phyloP scores from a whole-genome alignment of 257 asterid species.

The Primulina eburnea region DNA sequence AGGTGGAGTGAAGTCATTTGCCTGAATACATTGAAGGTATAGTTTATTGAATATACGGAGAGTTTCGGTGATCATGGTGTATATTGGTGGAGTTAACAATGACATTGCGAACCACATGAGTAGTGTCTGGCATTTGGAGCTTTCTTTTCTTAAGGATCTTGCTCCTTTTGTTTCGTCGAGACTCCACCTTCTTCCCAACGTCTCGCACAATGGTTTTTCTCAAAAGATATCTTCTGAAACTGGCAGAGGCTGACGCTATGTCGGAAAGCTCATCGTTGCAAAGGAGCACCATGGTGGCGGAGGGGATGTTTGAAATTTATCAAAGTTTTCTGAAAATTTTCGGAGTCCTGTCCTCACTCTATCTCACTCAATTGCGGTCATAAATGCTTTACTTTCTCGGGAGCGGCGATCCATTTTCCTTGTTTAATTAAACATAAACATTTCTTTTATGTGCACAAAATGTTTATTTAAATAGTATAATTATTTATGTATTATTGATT shows the following conservation, averaged over 20 bases:
- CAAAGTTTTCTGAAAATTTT: too few relatives aligned
- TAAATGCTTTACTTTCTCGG: too few relatives aligned
- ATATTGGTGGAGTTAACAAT: not conserved
- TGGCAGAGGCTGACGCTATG: not conserved
- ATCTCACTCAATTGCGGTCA: too few relatives aligned
- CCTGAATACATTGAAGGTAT: constrained; percentile 73
- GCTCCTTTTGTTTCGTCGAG: not conserved
- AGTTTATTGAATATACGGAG: constrained; percentile 54
- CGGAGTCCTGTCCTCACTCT: too few relatives aligned
- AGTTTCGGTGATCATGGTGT: constrained; percentile 50
- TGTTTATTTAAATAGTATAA: too few relatives aligned
- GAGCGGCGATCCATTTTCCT: too few relatives aligned
- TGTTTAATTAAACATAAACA: too few relatives aligned
- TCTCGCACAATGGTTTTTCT: not conserved
- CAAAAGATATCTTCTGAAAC: not conserved
- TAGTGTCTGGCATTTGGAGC: not conserved
- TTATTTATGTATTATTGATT: too few relatives aligned
- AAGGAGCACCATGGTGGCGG: not conserved
- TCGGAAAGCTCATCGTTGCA: not conserved
- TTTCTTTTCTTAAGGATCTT: not conserved
- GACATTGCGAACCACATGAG: not conserved
- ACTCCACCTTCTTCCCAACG: not conserved
- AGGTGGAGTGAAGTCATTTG: not conserved
- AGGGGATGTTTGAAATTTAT: not conserved
- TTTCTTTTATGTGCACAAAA: too few relatives aligned